phyloP scores from a whole-genome alignment of 1,284 basidiomycete genomes.

The Ustilago xerochloae region DNA sequence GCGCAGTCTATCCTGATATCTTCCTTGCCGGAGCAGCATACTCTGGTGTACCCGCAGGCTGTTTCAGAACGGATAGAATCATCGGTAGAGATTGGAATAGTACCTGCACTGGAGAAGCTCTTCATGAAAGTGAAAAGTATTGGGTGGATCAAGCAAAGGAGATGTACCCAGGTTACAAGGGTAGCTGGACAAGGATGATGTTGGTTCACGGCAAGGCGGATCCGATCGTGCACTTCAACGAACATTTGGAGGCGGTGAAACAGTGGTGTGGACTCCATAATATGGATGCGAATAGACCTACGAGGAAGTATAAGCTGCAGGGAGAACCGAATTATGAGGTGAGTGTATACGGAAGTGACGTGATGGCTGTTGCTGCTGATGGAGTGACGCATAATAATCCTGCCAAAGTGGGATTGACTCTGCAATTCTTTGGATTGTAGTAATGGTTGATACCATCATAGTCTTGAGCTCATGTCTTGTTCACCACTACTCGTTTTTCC shows the following conservation, averaged over 20 bases:
- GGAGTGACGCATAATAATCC: constrained; percentile 27
- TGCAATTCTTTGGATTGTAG: constrained; percentile 24
- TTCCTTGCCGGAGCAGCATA: constrained; percentile 16
- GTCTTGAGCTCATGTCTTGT: no score
- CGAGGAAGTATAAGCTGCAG: constrained; percentile 10
- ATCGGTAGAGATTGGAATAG: constrained; percentile 17
- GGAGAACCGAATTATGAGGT: constrained; percentile 18
- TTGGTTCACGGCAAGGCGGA: constrained; percentile 27
- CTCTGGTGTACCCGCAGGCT: constrained; percentile 27
- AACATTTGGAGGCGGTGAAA: constrained; percentile 23
- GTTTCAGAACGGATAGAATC: constrained; percentile 3
- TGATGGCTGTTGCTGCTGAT: constrained; percentile 21
- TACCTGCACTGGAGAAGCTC: constrained; percentile 8
- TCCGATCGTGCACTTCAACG: constrained; percentile 15
- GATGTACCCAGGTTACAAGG: constrained; percentile 23
- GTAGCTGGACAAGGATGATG: constrained; percentile 16
- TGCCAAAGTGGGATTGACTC: constrained; percentile 10
- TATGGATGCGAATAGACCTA: constrained; percentile 5
- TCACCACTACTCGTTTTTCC: no score
- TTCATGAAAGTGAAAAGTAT: constrained; percentile 12
- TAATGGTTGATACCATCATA: no score
- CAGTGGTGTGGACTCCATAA: constrained; percentile 24
- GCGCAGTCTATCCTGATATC: constrained; percentile 11
- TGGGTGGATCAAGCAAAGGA: constrained; percentile 15
- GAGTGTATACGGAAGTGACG: constrained; percentile 10